A percentile compares a stretch with the other conserved stretches of the same genome.
Conservation (phyloP, 148 eudicot species). For the Camellia japonica region DNA sequence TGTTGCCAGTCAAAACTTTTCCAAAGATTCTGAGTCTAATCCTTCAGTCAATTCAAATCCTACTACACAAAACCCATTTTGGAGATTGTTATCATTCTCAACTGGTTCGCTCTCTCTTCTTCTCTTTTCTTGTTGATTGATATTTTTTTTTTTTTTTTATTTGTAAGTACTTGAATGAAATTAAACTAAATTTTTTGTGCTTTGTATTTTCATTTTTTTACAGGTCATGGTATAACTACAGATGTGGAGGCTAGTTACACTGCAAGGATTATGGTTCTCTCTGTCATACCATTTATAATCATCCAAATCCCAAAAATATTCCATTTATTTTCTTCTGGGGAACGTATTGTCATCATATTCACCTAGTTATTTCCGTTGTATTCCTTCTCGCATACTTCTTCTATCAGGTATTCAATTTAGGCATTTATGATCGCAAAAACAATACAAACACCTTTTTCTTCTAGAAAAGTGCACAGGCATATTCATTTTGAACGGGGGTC, state of each 20-base stretch:
- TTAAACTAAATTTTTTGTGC: background rate
- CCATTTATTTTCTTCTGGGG: conserved; percentile 5
- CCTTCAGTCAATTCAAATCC: background rate
- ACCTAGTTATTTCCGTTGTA: conserved; percentile 28
- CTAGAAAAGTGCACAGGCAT: no score
- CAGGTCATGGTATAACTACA: conserved; percentile 26
- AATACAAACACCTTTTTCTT: no score
- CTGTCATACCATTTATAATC: conserved; percentile 33
- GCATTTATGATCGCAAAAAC: background rate
- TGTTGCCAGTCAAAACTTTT: conserved; percentile 12
- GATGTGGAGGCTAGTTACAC: conserved; percentile 30
- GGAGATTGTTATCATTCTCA: background rate
- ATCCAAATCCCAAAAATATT: conserved; percentile 28
- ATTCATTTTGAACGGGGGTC: no score
- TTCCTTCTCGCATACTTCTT: conserved; percentile 35
- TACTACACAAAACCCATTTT: background rate
- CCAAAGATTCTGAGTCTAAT: background rate
- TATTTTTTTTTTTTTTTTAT: background rate
- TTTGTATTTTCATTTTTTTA: background rate
- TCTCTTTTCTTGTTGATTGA: background rate
- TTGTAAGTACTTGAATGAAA: background rate
- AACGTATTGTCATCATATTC: conserved; percentile 13
- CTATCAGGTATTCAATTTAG: conserved; percentile 35
- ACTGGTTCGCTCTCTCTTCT: conserved; percentile 13
- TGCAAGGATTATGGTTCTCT: conserved; percentile 38